A percentile compares a stretch with the other conserved stretches of the same genome.
Conservation (phyloP, 345 rosid genomes). For the Rhizophora mangle region DNA sequence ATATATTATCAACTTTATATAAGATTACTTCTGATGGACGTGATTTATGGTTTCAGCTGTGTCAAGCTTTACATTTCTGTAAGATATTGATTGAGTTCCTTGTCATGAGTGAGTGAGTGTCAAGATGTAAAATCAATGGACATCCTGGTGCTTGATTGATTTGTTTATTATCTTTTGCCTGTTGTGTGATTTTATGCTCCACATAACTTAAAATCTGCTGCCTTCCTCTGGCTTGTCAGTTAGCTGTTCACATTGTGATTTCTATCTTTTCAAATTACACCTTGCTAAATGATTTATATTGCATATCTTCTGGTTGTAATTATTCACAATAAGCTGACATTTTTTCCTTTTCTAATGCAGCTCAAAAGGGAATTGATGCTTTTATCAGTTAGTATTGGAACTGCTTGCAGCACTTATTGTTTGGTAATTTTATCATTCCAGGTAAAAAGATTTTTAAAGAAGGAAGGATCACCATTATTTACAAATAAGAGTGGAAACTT, state of each 20-base stretch:
- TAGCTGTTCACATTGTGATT: not conserved
- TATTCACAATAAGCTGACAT: conserved; percentile 14
- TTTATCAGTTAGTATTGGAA: conserved; percentile 74
- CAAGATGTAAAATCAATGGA: not conserved
- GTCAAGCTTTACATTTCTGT: not conserved
- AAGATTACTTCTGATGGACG: not conserved
- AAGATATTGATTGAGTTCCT: not conserved
- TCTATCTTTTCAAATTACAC: not conserved
- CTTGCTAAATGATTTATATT: not conserved
- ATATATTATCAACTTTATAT: too few relatives aligned
- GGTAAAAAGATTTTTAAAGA: conserved; percentile 40
- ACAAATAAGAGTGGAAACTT: too few relatives aligned
- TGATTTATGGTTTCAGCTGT: not conserved
- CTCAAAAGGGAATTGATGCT: conserved; percentile 72
- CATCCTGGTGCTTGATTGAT: not conserved
- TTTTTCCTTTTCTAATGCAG: conserved; percentile 38
- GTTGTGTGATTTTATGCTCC: not conserved
- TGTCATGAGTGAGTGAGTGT: not conserved
- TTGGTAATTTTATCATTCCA: conserved; percentile 61
- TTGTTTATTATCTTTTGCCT: not conserved
- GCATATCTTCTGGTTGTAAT: not conserved
- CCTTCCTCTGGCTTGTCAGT: not conserved
- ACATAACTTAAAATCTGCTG: not conserved
- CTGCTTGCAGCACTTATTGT: conserved; percentile 78
- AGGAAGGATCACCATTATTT: not conserved